Evolutionary conservation across 208 protist species (phyloP), one percentile per base, ranked within the genome.

Genomic region (Porcisia deanei): DNA sequence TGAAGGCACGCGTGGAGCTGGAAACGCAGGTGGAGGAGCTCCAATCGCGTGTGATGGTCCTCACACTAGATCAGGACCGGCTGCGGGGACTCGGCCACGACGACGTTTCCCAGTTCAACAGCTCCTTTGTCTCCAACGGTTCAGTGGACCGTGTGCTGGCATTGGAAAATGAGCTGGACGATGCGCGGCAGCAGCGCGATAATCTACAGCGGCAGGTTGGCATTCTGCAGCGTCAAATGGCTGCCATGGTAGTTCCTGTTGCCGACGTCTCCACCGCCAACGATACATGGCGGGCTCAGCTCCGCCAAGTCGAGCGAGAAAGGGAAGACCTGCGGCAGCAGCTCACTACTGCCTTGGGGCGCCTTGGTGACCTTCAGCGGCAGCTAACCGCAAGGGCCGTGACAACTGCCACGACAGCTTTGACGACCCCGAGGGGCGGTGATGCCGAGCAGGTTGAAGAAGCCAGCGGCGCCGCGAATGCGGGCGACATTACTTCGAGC

Each of bases 81-180:
- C 76, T 84, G 60, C 81, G 73, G 22, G 71, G 83, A 12, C 25
- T 49, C 64, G 80, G 80, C 53, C 72, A 52, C 70, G 72, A 86
- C 43, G 79, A 85, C 8, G 53, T 16, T 4, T 22, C 18, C 18
- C 80, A 73, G 39, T 73, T 83, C 67, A 87, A 77, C 79, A 82
- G 69, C 72, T 93, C 87, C 22, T 91, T 95, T 59, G 77, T 65
- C 58, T 90, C 85, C 45, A 86, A 88, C 67, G 86, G 85, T n/a
- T 91, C 86, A 20, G 66, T 93, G 12, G 91, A 93, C 70, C 81
- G 85, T 58, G 81, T 92, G 1, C 71, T 88, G 81, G 60, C 80
- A 55, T 81, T 95, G 30, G 91, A 93, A 74, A 87, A 88, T 63
- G 91, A 95, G 73, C 54, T 93, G 64, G 85, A 91, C 59, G 89